Evolutionary conservation across 2,329 filamentous ascomycete genomes (phyloP), one percentile per base, ranked within the genome.

Genomic region (Paraconiothyrium brasiliense): DNA sequence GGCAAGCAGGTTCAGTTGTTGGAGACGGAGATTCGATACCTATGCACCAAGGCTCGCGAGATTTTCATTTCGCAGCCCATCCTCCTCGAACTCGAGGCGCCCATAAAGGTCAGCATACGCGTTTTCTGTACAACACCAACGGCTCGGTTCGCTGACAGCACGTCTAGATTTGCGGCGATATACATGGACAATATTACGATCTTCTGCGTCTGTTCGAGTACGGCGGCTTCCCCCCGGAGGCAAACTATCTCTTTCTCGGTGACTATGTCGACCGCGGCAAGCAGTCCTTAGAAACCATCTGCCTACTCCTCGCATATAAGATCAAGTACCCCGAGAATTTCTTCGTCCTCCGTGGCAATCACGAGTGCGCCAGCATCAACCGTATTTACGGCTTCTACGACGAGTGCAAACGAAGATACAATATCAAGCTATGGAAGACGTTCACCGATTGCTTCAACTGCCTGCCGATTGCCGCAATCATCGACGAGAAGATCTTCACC

Each of bases 311-410:
- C 55, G 93, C 93, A 66, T 99, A 98, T 89, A 99, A 99, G 89
- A 97, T 99, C 88, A 98, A 98, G 85, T 98, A 97, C 80, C 95
- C 95, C 52, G 95, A 99, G 84, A 99, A 99, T 85, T 98, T 99
- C 85, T 99, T 99, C 86, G 92, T 99, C 70, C 89, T 99, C 62
- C 93, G 95, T 71, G 95, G 95, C 67, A 99, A 99, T 86, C 95
- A 99, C 86, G 95, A 99, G 83, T 98, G 95, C 83, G 95, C 95
- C 62, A 97, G 92, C 57, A 97, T 99, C 86, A 99, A 97, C 85
- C 93, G 95, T 78, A 97, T 98, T 82, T 99, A 99, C 81, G 95
- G 95, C 63, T 99, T 99, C 85, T 99, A 99, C 85, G 95, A 99
- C 78, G 94, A 99, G 83, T 99, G 94, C 90, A 99, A 99, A 86